Evolutionary conservation across 2,329 filamentous ascomycete species (phyloP).

Genomic region (Hymenoscyphus repandus): DNA sequence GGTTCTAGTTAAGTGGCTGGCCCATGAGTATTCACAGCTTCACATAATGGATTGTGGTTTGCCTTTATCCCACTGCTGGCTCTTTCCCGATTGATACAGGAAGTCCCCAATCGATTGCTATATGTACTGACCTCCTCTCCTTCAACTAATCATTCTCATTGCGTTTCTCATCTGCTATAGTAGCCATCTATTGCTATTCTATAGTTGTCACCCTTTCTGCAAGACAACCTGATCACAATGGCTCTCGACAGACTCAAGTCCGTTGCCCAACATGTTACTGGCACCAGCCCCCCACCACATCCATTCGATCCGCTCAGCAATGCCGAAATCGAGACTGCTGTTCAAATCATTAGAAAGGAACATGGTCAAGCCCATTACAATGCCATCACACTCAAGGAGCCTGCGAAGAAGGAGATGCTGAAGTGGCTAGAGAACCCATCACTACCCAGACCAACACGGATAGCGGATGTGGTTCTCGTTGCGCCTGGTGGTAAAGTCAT

Average conservation of each 20-base stretch:
- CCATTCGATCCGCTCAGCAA: constrained; percentile 74
- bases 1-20: background rate
- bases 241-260: constrained; percentile 60
- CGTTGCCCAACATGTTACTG: constrained; percentile 56
- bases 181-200: too few species aligned
- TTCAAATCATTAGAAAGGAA: constrained; percentile 62
- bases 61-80: constrained; percentile 1
- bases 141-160: background rate
- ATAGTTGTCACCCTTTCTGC: too few species aligned
- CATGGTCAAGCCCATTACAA: constrained; percentile 76
- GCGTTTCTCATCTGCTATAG: background rate
- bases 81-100: constrained; percentile 7
- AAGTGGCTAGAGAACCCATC: constrained; percentile 67
- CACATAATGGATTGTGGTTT: background rate
- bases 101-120: constrained; percentile 1
- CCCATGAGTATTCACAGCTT: constrained; percentile 1
- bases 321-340: constrained; percentile 67
- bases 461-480: constrained; percentile 81
- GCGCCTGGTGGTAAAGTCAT: constrained; percentile 72
- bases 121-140: background rate
- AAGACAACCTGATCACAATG: constrained; percentile 36
- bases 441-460: constrained; percentile 58
- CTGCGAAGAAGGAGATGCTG: constrained; percentile 78
- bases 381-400: constrained; percentile 78
- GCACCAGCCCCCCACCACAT: constrained; percentile 50